These are phyloP conservation scores for Klebsormidium nitens DNA, from an alignment of 139 green algal genomes.

Conservation along the genomic window DNA sequence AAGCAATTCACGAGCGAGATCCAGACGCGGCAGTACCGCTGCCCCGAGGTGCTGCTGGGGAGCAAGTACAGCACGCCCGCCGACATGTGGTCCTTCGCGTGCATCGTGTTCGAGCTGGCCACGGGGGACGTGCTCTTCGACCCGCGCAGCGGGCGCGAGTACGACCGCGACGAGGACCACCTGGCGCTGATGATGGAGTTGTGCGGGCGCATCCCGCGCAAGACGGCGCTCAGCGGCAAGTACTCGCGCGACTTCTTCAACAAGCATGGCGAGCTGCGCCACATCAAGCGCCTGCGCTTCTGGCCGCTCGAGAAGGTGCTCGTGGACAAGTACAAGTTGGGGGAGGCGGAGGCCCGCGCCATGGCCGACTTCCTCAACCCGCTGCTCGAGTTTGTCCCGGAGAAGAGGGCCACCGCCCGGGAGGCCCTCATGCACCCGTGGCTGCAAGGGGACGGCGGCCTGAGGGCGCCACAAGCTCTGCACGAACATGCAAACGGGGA, in stretches of 20 bases:
- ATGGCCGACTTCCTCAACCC: constrained; percentile 81
- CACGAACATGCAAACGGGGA: too few species aligned
- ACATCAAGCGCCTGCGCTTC: constrained; percentile 85
- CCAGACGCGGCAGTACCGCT: constrained; percentile 92
- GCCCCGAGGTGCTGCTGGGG: constrained; percentile 76
- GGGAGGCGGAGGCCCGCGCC: constrained; percentile 61
- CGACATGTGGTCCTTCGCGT: constrained; percentile 96
- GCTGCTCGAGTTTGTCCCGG: constrained; percentile 84
- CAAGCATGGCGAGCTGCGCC: constrained; percentile 75
- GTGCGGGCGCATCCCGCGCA: constrained; percentile 74
- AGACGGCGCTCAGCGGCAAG: constrained; percentile 64
- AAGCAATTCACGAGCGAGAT: constrained; percentile 96
- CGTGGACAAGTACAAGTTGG: constrained; percentile 86
- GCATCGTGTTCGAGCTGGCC: constrained; percentile 95
- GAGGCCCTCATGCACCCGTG: constrained; percentile 87
- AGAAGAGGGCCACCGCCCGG: constrained; percentile 62
- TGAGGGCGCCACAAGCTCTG: too few species aligned
- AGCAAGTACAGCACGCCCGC: constrained; percentile 77
- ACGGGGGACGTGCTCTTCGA: constrained; percentile 98
- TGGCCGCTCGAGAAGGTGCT: constrained; percentile 89
- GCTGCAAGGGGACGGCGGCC: too few species aligned
- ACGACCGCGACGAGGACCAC: constrained; percentile 93
- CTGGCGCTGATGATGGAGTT: constrained; percentile 96
- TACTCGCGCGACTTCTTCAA: constrained; percentile 86
- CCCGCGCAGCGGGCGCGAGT: constrained; percentile 60